A percentile compares a stretch with the other conserved stretches of the same genome.
Evolutionary conservation across 371 early-diverging fungal genomes (phyloP).

Genomic region (Mucor piriformis): DNA sequence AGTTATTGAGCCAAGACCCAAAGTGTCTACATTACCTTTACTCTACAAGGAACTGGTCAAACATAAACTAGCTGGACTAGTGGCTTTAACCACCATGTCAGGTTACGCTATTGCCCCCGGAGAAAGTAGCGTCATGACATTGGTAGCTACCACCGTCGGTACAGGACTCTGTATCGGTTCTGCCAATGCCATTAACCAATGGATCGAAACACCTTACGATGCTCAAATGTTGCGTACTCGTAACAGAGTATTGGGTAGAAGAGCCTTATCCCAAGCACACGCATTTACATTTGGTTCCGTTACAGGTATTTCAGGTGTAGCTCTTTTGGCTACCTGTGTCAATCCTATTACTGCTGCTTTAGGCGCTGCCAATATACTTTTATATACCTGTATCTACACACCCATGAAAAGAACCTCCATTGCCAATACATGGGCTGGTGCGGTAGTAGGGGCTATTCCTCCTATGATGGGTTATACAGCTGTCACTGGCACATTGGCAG

Average conservation of each 20-base stretch:
- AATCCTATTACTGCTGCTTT: conserved; percentile 85
- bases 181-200: conserved; percentile 96
- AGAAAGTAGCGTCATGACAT: conserved; percentile 64
- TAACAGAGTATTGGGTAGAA: conserved; percentile 84
- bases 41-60: conserved; percentile 74
- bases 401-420: conserved; percentile 93
- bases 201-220: conserved; percentile 95
- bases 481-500: conserved; percentile 71
- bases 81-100: conserved; percentile 92
- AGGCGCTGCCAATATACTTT: conserved; percentile 82
- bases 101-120: conserved; percentile 95
- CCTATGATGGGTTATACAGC: conserved; percentile 98
- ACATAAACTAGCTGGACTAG: conserved; percentile 85
- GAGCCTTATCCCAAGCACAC: conserved; percentile 81
- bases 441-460: conserved; percentile 95
- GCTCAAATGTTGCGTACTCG: conserved; percentile 96
- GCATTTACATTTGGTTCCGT: conserved; percentile 80
- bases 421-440: conserved; percentile 94
- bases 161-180: conserved; percentile 90
- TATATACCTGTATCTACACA: conserved; percentile 92
- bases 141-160: conserved; percentile 86
- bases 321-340: conserved; percentile 71
- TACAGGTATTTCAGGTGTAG: conserved; percentile 76
- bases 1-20: conserved; percentile 36
- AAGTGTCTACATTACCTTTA: conserved; percentile 45